Percentiles rank a stretch among this genome's conserved stretches.
phyloP scores from a whole-genome alignment of 345 rosid genomes.

The Kernera saxatilis region DNA sequence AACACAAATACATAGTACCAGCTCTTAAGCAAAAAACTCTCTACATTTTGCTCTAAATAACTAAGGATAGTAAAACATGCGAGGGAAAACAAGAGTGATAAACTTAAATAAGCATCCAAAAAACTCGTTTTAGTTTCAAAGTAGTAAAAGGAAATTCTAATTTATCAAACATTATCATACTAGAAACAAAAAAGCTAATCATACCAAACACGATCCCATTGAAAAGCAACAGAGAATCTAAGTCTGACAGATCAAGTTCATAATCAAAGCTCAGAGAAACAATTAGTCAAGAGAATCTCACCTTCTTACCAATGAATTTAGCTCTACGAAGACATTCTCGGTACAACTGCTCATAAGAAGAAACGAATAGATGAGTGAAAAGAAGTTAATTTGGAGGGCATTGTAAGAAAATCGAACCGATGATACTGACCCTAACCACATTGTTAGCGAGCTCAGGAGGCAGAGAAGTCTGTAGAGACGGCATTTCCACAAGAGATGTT shows the following conservation, averaged over 20 bases:
- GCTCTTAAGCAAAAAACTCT: background rate
- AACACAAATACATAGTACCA: background rate
- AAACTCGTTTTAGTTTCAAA: background rate
- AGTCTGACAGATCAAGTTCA: background rate
- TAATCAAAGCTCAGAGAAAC: background rate
- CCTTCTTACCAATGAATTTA: constrained; percentile 75
- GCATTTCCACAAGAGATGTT: constrained; percentile 39
- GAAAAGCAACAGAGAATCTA: background rate
- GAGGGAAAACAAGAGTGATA: background rate
- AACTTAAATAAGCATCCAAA: background rate
- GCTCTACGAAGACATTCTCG: constrained; percentile 98
- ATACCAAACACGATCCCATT: background rate
- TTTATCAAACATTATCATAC: background rate
- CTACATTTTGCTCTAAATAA: background rate
- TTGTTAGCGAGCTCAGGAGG: constrained; percentile 96
- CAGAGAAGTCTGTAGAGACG: constrained; percentile 76
- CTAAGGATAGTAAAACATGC: background rate
- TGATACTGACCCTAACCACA: constrained; percentile 64
- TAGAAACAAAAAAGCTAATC: background rate
- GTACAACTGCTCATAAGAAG: constrained; percentile 54
- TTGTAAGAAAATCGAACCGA: background rate
- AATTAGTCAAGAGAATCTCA: constrained; percentile 15
- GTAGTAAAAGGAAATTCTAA: background rate
- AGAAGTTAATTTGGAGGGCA: background rate
- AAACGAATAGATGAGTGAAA: constrained; percentile 5